Evolutionary conservation across 805 yeast genomes (phyloP).

Genomic region (Starmerella vitae): DNA sequence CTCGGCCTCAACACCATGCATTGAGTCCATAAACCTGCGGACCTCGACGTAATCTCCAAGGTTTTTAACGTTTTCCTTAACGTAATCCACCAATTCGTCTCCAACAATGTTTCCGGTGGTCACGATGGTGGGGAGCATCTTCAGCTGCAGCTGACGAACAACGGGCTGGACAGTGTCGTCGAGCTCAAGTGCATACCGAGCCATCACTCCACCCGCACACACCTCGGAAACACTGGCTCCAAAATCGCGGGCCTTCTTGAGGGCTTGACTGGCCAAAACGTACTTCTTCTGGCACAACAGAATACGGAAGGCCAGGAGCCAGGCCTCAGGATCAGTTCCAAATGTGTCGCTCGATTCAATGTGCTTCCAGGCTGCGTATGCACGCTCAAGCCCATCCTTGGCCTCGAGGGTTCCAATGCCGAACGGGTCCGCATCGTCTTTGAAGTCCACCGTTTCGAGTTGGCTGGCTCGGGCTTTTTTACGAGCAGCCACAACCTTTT

Average conservation of each 20-base stretch:
- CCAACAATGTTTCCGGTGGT: slow-evolving; percentile 19
- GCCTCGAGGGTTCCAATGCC: slow-evolving; percentile 32
- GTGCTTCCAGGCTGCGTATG: slow-evolving; percentile 33
- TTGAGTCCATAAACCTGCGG: slow-evolving; percentile 13
- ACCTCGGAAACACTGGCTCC: slow-evolving; percentile 25
- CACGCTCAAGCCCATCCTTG: slow-evolving; percentile 32
- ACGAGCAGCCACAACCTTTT: slow-evolving; percentile 26
- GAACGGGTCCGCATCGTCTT: slow-evolving; percentile 33
- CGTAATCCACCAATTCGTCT: slow-evolving; percentile 19
- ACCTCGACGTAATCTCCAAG: slow-evolving; percentile 22
- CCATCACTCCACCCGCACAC: slow-evolving; percentile 26
- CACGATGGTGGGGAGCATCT: slow-evolving; percentile 21
- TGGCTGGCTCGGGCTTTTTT: slow-evolving; percentile 36
- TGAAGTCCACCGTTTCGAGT: slow-evolving; percentile 32
- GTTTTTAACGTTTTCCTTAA: slow-evolving; percentile 19
- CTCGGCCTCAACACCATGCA: slow-evolving; percentile 14
- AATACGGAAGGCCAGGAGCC: slow-evolving; percentile 35
- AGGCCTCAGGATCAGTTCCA: slow-evolving; percentile 28
- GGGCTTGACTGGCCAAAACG: slow-evolving; percentile 39
- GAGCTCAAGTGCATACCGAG: slow-evolving; percentile 25
- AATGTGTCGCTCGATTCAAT: slow-evolving; percentile 14
- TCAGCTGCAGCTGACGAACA: slow-evolving; percentile 26
- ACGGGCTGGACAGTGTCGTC: slow-evolving; percentile 36
- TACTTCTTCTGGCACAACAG: slow-evolving; percentile 37
- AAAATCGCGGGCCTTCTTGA: slow-evolving; percentile 33